phyloP scores from a whole-genome alignment of 176 grass and related monocot species.

The Carex myosuroides region DNA sequence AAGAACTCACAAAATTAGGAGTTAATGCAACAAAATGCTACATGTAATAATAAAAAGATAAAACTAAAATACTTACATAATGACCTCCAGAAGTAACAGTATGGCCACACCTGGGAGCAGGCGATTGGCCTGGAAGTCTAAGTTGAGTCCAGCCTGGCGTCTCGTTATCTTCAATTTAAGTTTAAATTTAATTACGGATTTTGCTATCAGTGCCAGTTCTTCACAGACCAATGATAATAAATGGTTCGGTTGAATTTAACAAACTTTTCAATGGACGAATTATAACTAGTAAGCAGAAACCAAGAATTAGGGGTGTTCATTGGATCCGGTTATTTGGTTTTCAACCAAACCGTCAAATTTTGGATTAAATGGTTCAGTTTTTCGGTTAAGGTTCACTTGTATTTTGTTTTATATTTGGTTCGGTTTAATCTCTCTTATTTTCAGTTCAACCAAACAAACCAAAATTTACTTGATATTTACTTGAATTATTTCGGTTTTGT shows the following conservation, averaged over 20 bases:
- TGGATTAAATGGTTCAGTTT: no score
- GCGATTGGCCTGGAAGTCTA: conserved; percentile 82
- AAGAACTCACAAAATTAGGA: neutral
- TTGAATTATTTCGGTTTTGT: no score
- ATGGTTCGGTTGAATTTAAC: neutral
- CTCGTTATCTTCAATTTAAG: conserved; percentile 64
- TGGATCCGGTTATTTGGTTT: no score
- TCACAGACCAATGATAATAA: neutral
- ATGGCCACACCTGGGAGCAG: conserved; percentile 79
- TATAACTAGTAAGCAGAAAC: neutral
- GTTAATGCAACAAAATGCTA: neutral
- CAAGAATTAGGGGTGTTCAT: neutral
- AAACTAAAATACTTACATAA: conserved; percentile 61
- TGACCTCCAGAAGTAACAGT: conserved; percentile 89
- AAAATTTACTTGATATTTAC: no score
- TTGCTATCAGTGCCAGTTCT: neutral
- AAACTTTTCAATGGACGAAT: neutral
- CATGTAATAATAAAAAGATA: neutral
- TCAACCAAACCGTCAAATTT: no score
- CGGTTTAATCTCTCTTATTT: no score
- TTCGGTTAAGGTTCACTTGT: no score
- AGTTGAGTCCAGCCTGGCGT: conserved; percentile 86
- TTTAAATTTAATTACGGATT: neutral
- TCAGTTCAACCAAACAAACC: no score
- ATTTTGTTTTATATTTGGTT: no score